A percentile compares a stretch with the other conserved stretches of the same genome.
phyloP scores from a whole-genome alignment of 139 green algal genomes.

The Chlamydomonas schloesseri region DNA sequence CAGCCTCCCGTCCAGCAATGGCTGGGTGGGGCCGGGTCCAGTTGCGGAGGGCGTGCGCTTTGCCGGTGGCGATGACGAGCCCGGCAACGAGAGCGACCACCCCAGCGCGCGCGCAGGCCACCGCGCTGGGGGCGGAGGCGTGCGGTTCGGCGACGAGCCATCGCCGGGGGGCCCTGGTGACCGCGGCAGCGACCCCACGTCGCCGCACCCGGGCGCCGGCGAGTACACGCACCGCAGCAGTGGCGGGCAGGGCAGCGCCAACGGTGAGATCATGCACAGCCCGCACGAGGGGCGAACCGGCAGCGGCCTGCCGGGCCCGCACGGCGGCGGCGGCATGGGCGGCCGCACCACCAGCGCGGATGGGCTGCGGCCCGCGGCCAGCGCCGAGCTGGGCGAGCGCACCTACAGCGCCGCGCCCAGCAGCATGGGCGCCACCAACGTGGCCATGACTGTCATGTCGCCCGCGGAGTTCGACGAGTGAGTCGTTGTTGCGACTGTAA shows the following conservation, averaged over 20 bases:
- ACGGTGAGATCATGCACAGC: too few relatives aligned
- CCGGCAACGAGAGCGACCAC: not conserved
- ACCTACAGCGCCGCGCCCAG: conserved; percentile 25
- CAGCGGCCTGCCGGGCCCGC: too few relatives aligned
- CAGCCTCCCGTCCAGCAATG: too few relatives aligned
- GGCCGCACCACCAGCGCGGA: not conserved
- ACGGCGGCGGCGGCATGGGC: too few relatives aligned
- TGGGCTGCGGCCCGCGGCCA: not conserved
- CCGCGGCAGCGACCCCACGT: too few relatives aligned
- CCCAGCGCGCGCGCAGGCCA: not conserved
- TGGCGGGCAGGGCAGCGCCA: too few relatives aligned
- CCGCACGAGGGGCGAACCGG: too few relatives aligned
- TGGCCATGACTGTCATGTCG: conserved; percentile 44
- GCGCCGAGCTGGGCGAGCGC: not conserved
- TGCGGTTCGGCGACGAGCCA: not conserved
- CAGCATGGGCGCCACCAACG: conserved; percentile 31
- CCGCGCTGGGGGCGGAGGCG: too few relatives aligned
- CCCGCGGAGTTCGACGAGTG: conserved; percentile 63
- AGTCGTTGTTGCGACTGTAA: too few relatives aligned
- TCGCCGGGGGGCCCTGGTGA: too few relatives aligned
- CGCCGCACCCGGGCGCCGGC: too few relatives aligned
- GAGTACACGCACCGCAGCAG: too few relatives aligned
- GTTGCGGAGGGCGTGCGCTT: conserved; percentile 30
- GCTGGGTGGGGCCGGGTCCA: not conserved
- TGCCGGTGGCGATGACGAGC: not conserved